phyloP scores from a whole-genome alignment of 805 yeast genomes.

The Schwanniomyces sp. region DNA sequence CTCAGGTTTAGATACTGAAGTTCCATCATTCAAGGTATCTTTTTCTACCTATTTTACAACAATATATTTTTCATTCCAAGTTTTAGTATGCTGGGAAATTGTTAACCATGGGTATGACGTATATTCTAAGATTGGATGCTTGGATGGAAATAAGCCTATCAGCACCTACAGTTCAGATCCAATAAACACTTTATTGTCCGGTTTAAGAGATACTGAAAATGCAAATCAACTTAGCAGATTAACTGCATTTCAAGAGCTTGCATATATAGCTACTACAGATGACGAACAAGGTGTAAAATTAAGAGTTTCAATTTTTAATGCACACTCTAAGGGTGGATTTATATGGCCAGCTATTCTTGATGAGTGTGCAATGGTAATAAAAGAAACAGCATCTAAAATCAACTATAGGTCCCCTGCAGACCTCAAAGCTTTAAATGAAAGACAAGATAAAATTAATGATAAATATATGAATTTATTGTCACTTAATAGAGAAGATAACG shows the following conservation, averaged over 20 bases:
- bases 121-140: constrained; percentile 69
- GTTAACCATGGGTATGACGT: constrained; percentile 60
- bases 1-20: constrained; percentile 35
- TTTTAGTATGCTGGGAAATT: constrained; percentile 50
- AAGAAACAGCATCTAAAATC: constrained; percentile 45
- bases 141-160: constrained; percentile 64
- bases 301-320: constrained; percentile 55
- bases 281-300: constrained; percentile 41
- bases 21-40: constrained; percentile 41
- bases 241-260: constrained; percentile 76
- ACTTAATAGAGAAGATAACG: constrained; percentile 9
- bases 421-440: constrained; percentile 23
- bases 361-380: constrained; percentile 58
- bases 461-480: constrained; percentile 1
- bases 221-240: constrained; percentile 37
- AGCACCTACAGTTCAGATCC: constrained; percentile 62
- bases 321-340: constrained; percentile 43
- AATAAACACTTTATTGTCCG: constrained; percentile 60
- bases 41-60: constrained; percentile 26
- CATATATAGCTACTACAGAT: constrained; percentile 56
- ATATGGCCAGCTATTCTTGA: constrained; percentile 61
- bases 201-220: constrained; percentile 53
- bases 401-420: constrained; percentile 33
- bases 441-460: constrained; percentile 14
- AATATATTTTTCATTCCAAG: constrained; percentile 31